A percentile compares a stretch with the other conserved stretches of the same genome.
Evolutionary conservation across 2,329 filamentous ascomycete species (phyloP).

Genomic region (Verticillium longisporum): DNA sequence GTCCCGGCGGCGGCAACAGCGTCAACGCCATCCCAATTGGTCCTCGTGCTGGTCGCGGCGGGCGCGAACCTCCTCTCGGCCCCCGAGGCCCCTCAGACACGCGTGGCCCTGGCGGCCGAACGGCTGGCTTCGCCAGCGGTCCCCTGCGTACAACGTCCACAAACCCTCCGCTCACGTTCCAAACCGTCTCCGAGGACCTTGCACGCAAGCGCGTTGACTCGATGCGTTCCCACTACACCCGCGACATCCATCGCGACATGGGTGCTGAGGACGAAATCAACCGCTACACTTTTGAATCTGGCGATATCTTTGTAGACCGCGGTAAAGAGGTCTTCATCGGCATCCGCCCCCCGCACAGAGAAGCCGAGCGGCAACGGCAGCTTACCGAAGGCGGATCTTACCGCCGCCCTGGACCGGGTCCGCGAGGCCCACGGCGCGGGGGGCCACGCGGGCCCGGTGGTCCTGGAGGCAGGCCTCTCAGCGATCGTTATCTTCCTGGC

Average conservation of each 20-base stretch:
- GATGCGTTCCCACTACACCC: constrained; percentile 40
- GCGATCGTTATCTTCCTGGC: constrained; percentile 26
- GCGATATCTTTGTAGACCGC: constrained; percentile 60
- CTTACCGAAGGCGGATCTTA: constrained; percentile 14
- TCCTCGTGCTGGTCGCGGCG: constrained; percentile 16
- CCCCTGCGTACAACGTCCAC: constrained; percentile 29
- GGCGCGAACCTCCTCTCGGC: background rate
- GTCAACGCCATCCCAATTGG: constrained; percentile 29
- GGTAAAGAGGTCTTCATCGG: constrained; percentile 64
- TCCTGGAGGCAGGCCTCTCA: constrained; percentile 18
- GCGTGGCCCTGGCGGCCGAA: constrained; percentile 2
- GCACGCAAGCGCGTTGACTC: constrained; percentile 57
- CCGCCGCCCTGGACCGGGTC: background rate
- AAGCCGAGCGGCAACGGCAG: constrained; percentile 28
- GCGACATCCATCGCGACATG: constrained; percentile 29
- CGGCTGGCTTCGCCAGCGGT: constrained; percentile 13
- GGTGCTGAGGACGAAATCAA: constrained; percentile 48
- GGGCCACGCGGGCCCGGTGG: constrained; percentile 18
- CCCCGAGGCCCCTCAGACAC: background rate
- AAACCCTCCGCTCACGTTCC: constrained; percentile 35
- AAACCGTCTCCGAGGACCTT: constrained; percentile 57
- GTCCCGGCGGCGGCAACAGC: constrained; percentile 6
- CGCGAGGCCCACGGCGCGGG: background rate
- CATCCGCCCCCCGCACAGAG: constrained; percentile 52
- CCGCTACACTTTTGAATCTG: constrained; percentile 67